Percentiles rank a stretch among this genome's conserved stretches.
Conservation (phyloP, 768 basidiomycete genomes). For the Scleroderma citrinum region DNA sequence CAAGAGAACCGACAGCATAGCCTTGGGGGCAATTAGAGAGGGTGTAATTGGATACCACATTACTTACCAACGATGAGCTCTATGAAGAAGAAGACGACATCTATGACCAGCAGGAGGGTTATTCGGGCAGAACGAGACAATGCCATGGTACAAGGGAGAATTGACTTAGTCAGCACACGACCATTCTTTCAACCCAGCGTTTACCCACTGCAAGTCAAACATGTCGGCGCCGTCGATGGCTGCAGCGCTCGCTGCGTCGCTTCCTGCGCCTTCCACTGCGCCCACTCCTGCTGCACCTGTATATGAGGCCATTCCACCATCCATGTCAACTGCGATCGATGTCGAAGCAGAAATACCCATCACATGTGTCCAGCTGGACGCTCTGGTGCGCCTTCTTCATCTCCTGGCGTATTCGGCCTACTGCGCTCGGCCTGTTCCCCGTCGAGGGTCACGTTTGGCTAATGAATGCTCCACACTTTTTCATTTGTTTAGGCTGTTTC, state of each 20-base stretch:
- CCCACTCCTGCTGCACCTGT: constrained; percentile 58
- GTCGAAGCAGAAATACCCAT: constrained; percentile 87
- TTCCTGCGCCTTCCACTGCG: constrained; percentile 56
- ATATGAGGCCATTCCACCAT: constrained; percentile 85
- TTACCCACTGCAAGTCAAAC: neutral
- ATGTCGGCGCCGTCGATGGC: constrained; percentile 87
- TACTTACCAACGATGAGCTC: constrained; percentile 72
- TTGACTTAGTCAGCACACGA: constrained; percentile 22
- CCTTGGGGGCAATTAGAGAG: constrained; percentile 40
- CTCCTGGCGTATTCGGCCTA: neutral
- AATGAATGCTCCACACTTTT: constrained; percentile 6
- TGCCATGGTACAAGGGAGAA: constrained; percentile 15
- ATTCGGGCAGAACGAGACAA: constrained; percentile 70
- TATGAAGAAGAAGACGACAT: constrained; percentile 80
- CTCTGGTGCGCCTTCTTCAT: constrained; percentile 53
- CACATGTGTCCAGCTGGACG: constrained; percentile 77
- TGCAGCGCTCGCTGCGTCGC: constrained; percentile 81
- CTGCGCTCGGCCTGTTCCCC: neutral
- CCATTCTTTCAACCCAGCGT: too few relatives aligned
- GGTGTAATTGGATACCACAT: constrained; percentile 6
- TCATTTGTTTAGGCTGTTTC: constrained; percentile 62
- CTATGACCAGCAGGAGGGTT: constrained; percentile 73
- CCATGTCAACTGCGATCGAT: constrained; percentile 91
- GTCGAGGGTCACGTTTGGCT: constrained; percentile 5
- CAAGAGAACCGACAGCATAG: constrained; percentile 93